Evolutionary conservation across 306 rosid species (phyloP), one percentile per base, ranked within the genome.

Genomic region (Crotalaria pallida): DNA sequence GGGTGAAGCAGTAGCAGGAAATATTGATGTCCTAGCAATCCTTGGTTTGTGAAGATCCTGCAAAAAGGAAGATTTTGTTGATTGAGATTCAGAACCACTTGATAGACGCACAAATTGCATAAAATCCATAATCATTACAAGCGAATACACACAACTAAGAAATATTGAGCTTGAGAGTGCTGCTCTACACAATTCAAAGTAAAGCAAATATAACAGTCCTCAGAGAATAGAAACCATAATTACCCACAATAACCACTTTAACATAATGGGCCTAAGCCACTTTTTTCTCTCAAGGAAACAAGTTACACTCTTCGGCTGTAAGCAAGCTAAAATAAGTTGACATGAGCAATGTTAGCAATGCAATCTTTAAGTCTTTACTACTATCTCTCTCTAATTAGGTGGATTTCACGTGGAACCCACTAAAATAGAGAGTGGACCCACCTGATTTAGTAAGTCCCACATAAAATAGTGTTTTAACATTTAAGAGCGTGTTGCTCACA

Each of bases 11-110:
- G 81, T 33, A 56, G 83, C 68, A 76, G 95, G 85, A 71, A 81
- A 79, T 63, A 81, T 18, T 10, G 90, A 57, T 26, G 92, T 73
- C 60, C 86, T 88, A 6, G 79, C 58, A 84, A 84, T 67, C 81
- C 90, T 81, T 61, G 84, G 60, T 51, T 76, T 83, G 52, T 84
- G 89, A 85, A 76, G 80, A 63, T 88, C 98, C 96, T 92, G 81
- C 44, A 3, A 36, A 36, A 51, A 27, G 29, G 40, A 49, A 29
- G 11, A 68, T 43, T 33, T 60, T 31, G 4, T 7, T 1, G 2
- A 59, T 60, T 43, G 52, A 15, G 49, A 67, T 43, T 27, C 48
- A 31, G n/a, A 43, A 59, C 7, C 40, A 67, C 55, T 22, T 11
- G 60, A 43, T 9, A 26, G 26, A 52, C 51, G 21, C 36, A 47